Conservation (phyloP, 495 filamentous ascomycete genomes). For the Penicillium antarcticum region DNA sequence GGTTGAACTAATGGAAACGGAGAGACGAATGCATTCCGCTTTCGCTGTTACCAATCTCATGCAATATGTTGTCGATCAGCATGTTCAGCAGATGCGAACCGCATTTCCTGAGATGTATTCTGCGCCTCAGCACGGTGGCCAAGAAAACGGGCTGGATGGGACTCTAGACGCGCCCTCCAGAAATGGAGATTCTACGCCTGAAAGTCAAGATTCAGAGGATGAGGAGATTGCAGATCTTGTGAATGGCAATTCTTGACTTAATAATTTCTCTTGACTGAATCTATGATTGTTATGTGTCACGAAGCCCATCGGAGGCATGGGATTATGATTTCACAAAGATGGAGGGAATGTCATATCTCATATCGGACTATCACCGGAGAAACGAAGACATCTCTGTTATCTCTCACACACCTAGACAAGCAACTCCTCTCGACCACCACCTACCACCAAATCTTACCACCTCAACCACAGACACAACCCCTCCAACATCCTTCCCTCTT, state of each 20-base stretch:
- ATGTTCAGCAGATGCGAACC: constrained; percentile 22
- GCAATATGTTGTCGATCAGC: constrained; percentile 25
- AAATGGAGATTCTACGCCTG: neutral
- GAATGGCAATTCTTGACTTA: neutral
- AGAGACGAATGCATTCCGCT: constrained; percentile 38
- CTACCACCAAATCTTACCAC: too few relatives aligned
- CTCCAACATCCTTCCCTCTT: too few relatives aligned
- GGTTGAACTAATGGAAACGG: constrained; percentile 52
- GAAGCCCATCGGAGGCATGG: neutral
- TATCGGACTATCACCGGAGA: too few relatives aligned
- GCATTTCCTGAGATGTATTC: constrained; percentile 25
- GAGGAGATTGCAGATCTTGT: constrained; percentile 4
- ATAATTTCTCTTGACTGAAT: neutral
- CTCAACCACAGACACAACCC: too few relatives aligned
- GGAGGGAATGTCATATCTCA: too few relatives aligned
- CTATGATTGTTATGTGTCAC: neutral
- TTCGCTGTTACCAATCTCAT: constrained; percentile 41
- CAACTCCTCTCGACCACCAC: too few relatives aligned
- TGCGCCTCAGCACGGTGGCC: neutral
- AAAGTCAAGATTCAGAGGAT: constrained; percentile 1
- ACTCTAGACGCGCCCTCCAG: neutral
- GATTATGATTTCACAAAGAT: neutral
- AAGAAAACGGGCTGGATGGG: constrained; percentile 1
- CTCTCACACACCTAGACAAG: too few relatives aligned
- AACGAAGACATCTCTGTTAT: too few relatives aligned